These are phyloP conservation scores for Mucor racemosus DNA, from an alignment of 371 early-diverging fungal species.

Conservation along the genomic window DNA sequence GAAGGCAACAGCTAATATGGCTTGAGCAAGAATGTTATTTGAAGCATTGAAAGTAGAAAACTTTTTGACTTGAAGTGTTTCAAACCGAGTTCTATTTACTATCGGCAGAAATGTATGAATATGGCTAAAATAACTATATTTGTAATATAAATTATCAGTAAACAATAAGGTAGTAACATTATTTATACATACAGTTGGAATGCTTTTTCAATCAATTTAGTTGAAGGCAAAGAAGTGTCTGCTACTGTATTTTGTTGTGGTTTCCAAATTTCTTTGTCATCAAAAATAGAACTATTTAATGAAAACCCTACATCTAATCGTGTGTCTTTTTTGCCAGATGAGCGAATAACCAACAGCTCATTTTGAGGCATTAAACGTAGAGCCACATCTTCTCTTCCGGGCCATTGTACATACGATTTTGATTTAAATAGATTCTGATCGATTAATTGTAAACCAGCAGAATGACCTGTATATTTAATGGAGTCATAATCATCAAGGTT, in stretches of 20 bases:
- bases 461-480: slow-evolving; percentile 51
- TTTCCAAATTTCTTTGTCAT: slow-evolving; percentile 15
- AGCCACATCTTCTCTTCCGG: slow-evolving; percentile 46
- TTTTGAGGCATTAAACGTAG: slow-evolving; percentile 45
- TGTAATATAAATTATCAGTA: slow-evolving; percentile 10
- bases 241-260: neutral
- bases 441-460: slow-evolving; percentile 44
- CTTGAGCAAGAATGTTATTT: slow-evolving; percentile 44
- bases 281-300: slow-evolving; percentile 39
- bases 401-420: slow-evolving; percentile 40
- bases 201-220: slow-evolving; percentile 21
- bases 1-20: slow-evolving; percentile 59
- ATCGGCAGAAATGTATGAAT: slow-evolving; percentile 65
- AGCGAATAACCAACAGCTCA: slow-evolving; percentile 47
- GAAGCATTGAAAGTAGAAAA: slow-evolving; percentile 18
- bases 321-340: slow-evolving; percentile 31
- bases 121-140: slow-evolving; percentile 57
- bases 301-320: slow-evolving; percentile 47
- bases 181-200: slow-evolving; percentile 26
- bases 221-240: slow-evolving; percentile 8
- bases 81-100: slow-evolving; percentile 57
- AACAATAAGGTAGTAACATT: neutral
- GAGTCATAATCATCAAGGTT: slow-evolving; percentile 49
- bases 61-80: slow-evolving; percentile 37
- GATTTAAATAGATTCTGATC: slow-evolving; percentile 45